A percentile compares a stretch with the other conserved stretches of the same genome.
These are phyloP conservation scores for Malus hybrid DNA, from an alignment of 331 rosid species.

Conservation along the genomic window DNA sequence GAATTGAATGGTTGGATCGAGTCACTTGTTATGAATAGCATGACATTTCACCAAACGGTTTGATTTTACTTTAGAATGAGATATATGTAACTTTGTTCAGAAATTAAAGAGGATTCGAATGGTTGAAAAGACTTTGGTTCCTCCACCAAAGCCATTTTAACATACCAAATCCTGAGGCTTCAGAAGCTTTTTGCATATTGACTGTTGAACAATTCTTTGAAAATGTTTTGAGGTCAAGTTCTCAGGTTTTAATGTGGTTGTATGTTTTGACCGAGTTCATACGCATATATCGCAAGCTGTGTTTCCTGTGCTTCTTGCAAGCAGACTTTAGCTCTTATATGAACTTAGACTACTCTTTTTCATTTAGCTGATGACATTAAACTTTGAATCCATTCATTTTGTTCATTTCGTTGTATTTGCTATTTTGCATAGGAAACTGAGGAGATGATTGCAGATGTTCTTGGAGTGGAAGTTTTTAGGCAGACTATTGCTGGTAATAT, in stretches of 20 bases:
- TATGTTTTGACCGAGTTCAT: not conserved
- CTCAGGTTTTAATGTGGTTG: not conserved
- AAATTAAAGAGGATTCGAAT: not conserved
- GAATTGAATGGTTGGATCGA: not conserved
- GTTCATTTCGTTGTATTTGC: not conserved
- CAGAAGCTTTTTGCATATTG: not conserved
- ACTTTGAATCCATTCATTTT: not conserved
- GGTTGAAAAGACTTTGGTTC: not conserved
- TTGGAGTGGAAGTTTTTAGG: slow-evolving; percentile 94
- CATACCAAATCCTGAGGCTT: not conserved
- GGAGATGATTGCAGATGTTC: slow-evolving; percentile 89
- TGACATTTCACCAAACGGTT: not conserved
- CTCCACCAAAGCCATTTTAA: not conserved
- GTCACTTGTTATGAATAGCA: not conserved
- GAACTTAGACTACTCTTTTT: not conserved
- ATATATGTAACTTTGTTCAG: not conserved
- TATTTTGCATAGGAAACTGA: slow-evolving; percentile 68
- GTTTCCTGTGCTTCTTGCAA: not conserved
- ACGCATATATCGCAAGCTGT: not conserved
- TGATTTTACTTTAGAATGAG: not conserved
- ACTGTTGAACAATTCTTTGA: not conserved
- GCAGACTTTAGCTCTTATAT: not conserved
- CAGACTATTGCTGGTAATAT: slow-evolving; percentile 89
- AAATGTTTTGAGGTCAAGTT: too few relatives aligned
- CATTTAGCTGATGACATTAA: not conserved